Evolutionary conservation across 1,284 basidiomycete genomes (phyloP).

Genomic region (Blastosporella zonata): DNA sequence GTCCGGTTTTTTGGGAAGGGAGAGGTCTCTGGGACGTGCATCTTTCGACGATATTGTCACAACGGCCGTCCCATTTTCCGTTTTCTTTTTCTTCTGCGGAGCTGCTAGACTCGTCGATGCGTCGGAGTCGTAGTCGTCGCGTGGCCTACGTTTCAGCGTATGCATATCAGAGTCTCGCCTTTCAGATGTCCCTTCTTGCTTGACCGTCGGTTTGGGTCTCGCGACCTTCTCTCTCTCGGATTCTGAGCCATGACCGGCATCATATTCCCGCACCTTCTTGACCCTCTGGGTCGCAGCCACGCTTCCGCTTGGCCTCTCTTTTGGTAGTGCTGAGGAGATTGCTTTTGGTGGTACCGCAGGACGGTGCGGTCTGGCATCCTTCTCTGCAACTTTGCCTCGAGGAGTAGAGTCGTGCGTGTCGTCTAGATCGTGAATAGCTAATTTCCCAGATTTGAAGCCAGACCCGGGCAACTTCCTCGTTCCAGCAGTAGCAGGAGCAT

Average conservation of each 20-base stretch:
- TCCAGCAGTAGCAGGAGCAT: slow-evolving; percentile 3
- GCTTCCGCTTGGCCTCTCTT: slow-evolving; percentile 17
- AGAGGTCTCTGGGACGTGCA: slow-evolving; percentile 24
- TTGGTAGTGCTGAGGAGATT: slow-evolving; percentile 14
- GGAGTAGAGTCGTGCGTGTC: slow-evolving; percentile 2
- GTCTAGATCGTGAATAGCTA: slow-evolving; percentile 14
- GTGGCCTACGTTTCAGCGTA: slow-evolving; percentile 36
- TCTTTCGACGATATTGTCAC: slow-evolving; percentile 18
- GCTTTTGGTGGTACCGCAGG: slow-evolving; percentile 29
- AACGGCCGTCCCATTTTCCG: slow-evolving; percentile 26
- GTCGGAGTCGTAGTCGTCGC: slow-evolving; percentile 27
- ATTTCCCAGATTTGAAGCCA: slow-evolving; percentile 23
- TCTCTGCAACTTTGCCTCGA: slow-evolving; percentile 19
- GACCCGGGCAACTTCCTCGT: slow-evolving; percentile 45
- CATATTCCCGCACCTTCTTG: slow-evolving; percentile 22
- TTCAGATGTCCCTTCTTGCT: slow-evolving; percentile 11
- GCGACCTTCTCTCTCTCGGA: slow-evolving; percentile 16
- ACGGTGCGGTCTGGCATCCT: slow-evolving; percentile 15
- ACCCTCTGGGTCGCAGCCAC: slow-evolving; percentile 18
- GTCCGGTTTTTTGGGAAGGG: slow-evolving; percentile 22
- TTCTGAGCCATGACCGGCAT: slow-evolving; percentile 16
- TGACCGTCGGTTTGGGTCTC: slow-evolving; percentile 2
- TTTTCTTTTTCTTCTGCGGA: slow-evolving; percentile 39
- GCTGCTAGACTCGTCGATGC: slow-evolving; percentile 19
- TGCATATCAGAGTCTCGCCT: slow-evolving; percentile 18